phyloP scores from a whole-genome alignment of 805 yeast species.

The Candida boidinii region DNA sequence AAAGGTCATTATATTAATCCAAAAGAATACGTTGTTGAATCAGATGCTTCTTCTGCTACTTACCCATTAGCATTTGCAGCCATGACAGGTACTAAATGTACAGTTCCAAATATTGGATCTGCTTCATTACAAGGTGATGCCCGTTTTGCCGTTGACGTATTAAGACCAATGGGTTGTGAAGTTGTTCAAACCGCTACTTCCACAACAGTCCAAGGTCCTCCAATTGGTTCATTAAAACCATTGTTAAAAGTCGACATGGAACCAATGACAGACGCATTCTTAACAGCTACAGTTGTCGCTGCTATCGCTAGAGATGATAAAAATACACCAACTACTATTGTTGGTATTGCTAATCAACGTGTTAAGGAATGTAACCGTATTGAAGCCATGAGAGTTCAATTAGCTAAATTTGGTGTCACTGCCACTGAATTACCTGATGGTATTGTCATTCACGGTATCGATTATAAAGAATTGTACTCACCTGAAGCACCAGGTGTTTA shows the following conservation, averaged over 20 bases:
- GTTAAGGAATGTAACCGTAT: conserved; percentile 97
- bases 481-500: conserved; percentile 58
- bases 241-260: conserved; percentile 87
- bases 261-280: conserved; percentile 98
- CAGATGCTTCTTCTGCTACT: conserved; percentile 97
- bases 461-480: conserved; percentile 36
- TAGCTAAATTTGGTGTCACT: conserved; percentile 82
- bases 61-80: conserved; percentile 98
- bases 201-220: conserved; percentile 90
- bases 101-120: conserved; percentile 90
- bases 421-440: conserved; percentile 90
- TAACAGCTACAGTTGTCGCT: conserved; percentile 95
- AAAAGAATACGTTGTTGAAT: conserved; percentile 77
- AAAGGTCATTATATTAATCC: conserved; percentile 77
- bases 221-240: conserved; percentile 58
- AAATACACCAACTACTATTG: conserved; percentile 60
- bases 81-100: conserved; percentile 84
- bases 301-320: conserved; percentile 65
- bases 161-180: conserved; percentile 89
- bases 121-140: conserved; percentile 96
- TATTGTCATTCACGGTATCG: conserved; percentile 72
- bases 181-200: conserved; percentile 78
- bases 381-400: conserved; percentile 84
- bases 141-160: conserved; percentile 86
- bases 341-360: conserved; percentile 96